A percentile compares a stretch with the other conserved stretches of the same genome.
Conservation (phyloP, 805 yeast species). For the Diddensiella santjacobensis region DNA sequence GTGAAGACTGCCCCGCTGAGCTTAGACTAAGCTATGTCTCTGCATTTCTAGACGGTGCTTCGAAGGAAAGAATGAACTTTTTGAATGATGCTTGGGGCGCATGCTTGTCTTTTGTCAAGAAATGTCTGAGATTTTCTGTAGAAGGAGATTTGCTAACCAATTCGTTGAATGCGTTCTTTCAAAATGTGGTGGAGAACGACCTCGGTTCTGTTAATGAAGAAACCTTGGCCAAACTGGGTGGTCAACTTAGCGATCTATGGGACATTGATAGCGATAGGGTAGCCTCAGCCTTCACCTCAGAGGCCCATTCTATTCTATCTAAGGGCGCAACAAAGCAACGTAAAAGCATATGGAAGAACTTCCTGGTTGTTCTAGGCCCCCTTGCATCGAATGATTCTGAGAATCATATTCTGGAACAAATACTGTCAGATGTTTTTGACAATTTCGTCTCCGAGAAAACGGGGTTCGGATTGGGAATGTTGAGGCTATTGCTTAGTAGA, state of each 20-base stretch:
- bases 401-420: neutral
- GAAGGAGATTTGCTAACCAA: neutral
- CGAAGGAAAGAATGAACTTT: constrained; percentile 13
- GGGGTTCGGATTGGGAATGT: neutral
- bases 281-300: neutral
- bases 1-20: constrained; percentile 2
- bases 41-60: constrained; percentile 12
- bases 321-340: neutral
- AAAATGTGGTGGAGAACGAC: neutral
- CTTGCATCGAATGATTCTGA: neutral
- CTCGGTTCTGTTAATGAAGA: neutral
- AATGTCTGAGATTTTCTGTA: constrained; percentile 1
- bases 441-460: neutral
- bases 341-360: neutral
- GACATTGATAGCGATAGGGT: neutral
- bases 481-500: neutral
- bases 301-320: neutral
- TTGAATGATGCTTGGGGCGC: constrained; percentile 22
- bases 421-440: neutral
- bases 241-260: neutral
- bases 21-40: neutral
- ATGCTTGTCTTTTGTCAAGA: constrained; percentile 18
- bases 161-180: neutral
- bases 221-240: neutral
- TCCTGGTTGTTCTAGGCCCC: neutral